Conservation (phyloP, 1,284 basidiomycete genomes). For the Ceratobasidium sp. region DNA sequence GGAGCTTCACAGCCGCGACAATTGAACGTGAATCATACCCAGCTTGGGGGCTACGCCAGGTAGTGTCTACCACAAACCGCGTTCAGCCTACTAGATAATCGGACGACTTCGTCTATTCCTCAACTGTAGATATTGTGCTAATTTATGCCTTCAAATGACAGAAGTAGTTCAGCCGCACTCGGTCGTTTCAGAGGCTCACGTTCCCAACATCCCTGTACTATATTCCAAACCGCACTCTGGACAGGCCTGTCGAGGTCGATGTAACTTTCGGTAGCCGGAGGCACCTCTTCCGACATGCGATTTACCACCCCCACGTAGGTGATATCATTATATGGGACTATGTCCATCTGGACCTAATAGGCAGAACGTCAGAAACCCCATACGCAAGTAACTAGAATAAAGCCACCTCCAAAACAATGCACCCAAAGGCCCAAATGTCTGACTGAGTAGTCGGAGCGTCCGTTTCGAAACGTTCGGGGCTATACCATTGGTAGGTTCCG, state of each 20-base stretch:
- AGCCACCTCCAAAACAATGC: constrained; percentile 21
- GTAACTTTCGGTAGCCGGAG: neutral
- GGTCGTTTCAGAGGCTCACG: neutral
- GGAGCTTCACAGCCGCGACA: neutral
- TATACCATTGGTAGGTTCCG: constrained; percentile 20
- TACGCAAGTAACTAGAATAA: neutral
- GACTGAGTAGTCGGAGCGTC: neutral
- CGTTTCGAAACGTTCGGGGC: neutral
- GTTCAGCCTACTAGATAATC: too few species aligned
- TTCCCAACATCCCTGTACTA: constrained; percentile 10
- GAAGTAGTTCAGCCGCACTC: neutral
- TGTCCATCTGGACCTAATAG: neutral
- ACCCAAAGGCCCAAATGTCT: constrained; percentile 40
- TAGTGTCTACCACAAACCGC: too few species aligned
- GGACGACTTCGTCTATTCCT: too few species aligned
- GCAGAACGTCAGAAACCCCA: neutral
- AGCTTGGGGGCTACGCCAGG: too few species aligned
- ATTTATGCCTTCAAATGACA: neutral
- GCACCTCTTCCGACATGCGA: neutral
- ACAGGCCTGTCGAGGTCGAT: neutral
- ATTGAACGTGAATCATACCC: too few species aligned
- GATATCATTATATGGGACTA: neutral
- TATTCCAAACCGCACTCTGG: neutral
- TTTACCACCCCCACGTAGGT: neutral
- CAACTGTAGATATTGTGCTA: too few species aligned